Conservation (phyloP, 495 filamentous ascomycete genomes). For the Penicillium silybi region DNA sequence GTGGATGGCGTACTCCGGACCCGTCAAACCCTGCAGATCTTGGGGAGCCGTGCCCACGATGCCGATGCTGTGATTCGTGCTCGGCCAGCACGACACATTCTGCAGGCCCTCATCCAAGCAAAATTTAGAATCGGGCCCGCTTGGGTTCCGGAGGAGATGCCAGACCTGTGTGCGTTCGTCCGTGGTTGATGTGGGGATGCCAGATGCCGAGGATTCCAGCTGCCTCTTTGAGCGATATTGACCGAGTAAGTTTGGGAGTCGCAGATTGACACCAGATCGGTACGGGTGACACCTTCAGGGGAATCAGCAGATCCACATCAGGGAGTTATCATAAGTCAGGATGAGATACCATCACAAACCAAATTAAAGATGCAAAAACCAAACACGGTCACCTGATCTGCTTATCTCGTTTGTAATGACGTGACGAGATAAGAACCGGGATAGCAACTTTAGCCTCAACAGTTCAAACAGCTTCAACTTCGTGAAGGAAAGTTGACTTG, state of each 20-base stretch:
- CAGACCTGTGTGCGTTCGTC: conserved; percentile 12
- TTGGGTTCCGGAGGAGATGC: conserved; percentile 1
- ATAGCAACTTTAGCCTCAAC: too few species aligned
- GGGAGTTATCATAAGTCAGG: too few species aligned
- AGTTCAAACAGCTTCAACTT: neutral
- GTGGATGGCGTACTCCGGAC: conserved; percentile 19
- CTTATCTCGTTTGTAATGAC: neutral
- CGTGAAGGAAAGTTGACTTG: neutral
- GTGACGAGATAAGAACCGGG: neutral
- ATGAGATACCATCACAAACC: too few species aligned
- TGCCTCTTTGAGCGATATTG: conserved; percentile 13
- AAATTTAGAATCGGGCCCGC: neutral
- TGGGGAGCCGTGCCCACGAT: conserved; percentile 3
- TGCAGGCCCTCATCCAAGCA: conserved; percentile 10
- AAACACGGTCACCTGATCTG: neutral
- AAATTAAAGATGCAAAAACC: too few species aligned
- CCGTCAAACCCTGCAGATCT: conserved; percentile 31
- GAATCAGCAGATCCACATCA: too few species aligned
- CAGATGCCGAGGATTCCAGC: conserved; percentile 15
- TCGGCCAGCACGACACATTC: neutral
- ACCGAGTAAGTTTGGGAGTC: neutral
- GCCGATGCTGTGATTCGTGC: conserved; percentile 23
- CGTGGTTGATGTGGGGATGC: conserved; percentile 6
- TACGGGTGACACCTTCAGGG: neutral
- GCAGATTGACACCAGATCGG: neutral